A percentile compares a stretch with the other conserved stretches of the same genome.
Evolutionary conservation across 495 filamentous ascomycete genomes (phyloP).

Genomic region (Neurospora sp.): DNA sequence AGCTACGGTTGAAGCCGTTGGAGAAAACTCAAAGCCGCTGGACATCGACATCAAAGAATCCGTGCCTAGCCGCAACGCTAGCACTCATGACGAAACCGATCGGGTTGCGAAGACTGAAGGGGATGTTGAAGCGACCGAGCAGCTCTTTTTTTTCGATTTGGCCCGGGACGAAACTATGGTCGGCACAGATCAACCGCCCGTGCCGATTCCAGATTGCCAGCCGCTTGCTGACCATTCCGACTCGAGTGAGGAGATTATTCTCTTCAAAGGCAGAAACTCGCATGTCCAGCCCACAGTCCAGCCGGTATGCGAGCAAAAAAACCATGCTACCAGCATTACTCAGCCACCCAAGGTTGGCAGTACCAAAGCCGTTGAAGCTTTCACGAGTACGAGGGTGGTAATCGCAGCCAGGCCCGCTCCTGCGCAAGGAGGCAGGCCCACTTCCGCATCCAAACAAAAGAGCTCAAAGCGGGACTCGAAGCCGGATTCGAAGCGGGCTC

Average conservation of each 20-base stretch:
- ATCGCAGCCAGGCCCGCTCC: neutral
- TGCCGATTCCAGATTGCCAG: constrained; percentile 3
- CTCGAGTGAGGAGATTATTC: constrained; percentile 56
- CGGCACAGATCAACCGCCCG: neutral
- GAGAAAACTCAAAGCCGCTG: neutral
- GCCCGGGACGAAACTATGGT: constrained; percentile 10
- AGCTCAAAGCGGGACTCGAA: neutral
- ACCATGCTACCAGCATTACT: neutral
- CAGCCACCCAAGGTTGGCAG: neutral
- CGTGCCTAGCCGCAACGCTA: neutral
- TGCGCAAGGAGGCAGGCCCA: neutral
- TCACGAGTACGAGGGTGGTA: neutral
- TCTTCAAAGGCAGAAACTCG: constrained; percentile 47
- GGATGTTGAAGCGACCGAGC: neutral
- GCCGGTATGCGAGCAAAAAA: neutral
- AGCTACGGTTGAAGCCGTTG: neutral
- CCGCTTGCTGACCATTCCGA: constrained; percentile 37
- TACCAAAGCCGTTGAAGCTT: neutral
- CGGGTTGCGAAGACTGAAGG: neutral
- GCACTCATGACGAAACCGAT: neutral
- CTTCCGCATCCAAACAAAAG: neutral
- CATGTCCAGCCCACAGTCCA: constrained; percentile 3
- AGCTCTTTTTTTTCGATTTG: constrained; percentile 18
- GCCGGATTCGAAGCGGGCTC: neutral
- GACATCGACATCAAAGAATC: neutral